Conservation (phyloP, 768 basidiomycete genomes). For the Suillus tomentosus region DNA sequence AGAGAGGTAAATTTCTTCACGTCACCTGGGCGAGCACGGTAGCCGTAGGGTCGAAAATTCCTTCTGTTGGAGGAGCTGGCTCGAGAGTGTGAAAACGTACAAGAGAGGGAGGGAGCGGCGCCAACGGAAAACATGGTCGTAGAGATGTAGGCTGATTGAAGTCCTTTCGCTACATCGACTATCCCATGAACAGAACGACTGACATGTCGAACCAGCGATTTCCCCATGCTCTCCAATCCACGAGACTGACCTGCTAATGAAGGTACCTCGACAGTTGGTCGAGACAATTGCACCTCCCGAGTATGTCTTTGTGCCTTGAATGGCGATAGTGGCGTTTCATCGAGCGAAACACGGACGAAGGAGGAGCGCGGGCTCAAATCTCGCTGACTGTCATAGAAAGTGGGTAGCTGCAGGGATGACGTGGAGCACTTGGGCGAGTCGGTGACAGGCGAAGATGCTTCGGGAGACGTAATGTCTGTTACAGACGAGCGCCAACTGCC, state of each 20-base stretch:
- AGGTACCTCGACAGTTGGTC: not conserved
- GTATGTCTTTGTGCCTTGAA: slow-evolving; percentile 6
- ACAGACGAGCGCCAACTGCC: slow-evolving; percentile 42
- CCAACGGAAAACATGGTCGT: slow-evolving; percentile 52
- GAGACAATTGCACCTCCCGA: not conserved
- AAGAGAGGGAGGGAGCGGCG: slow-evolving; percentile 22
- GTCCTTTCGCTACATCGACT: slow-evolving; percentile 53
- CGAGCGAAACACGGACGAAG: slow-evolving; percentile 35
- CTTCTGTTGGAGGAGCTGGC: slow-evolving; percentile 16
- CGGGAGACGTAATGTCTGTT: slow-evolving; percentile 36
- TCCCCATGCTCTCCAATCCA: slow-evolving; percentile 16
- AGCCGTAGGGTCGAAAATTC: slow-evolving; percentile 37
- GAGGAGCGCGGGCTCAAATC: slow-evolving; percentile 40
- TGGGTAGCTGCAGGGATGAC: slow-evolving; percentile 31
- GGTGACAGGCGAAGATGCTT: slow-evolving; percentile 34
- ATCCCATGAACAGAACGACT: slow-evolving; percentile 42
- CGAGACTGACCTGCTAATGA: not conserved
- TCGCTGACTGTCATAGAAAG: slow-evolving; percentile 29
- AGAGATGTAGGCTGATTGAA: slow-evolving; percentile 60
- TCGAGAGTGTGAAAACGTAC: slow-evolving; percentile 22
- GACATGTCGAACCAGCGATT: slow-evolving; percentile 29
- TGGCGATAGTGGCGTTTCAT: slow-evolving; percentile 40
- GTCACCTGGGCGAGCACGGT: slow-evolving; percentile 45
- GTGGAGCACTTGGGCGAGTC: slow-evolving; percentile 30
- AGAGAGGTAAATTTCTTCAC: slow-evolving; percentile 43